Evolutionary conservation across 2,329 filamentous ascomycete species (phyloP).

Genomic region (Neophaeococcomyces mojaviensis): DNA sequence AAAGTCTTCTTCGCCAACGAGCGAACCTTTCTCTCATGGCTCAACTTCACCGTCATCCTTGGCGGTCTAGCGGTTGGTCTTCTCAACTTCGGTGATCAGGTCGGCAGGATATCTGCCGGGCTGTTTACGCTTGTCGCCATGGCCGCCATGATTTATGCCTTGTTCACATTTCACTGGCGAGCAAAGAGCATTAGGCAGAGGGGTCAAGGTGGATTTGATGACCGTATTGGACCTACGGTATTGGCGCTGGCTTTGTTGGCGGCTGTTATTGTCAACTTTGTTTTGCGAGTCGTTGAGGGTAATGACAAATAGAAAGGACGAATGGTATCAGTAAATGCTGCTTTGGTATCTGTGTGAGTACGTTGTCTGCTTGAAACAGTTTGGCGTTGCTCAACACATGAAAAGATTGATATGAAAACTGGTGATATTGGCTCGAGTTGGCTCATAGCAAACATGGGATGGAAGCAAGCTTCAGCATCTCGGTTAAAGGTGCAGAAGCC

Average conservation of each 20-base stretch:
- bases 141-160: conserved; percentile 88
- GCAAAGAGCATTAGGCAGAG: conserved; percentile 85
- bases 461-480: too few relatives aligned
- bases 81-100: conserved; percentile 92
- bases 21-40: conserved; percentile 97
- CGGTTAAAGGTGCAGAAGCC: too few relatives aligned
- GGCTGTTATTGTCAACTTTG: conserved; percentile 94
- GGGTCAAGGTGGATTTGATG: conserved; percentile 93
- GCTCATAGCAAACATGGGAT: too few relatives aligned
- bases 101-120: conserved; percentile 88
- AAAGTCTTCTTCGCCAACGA: conserved; percentile 99
- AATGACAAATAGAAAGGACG: background rate
- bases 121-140: conserved; percentile 93
- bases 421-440: too few relatives aligned
- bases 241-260: conserved; percentile 77
- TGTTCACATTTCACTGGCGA: conserved; percentile 94
- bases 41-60: conserved; percentile 98
- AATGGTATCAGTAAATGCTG: too few relatives aligned
- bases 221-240: conserved; percentile 87
- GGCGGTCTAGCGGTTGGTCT: conserved; percentile 94
- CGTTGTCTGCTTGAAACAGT: too few relatives aligned
- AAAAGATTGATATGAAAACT: too few relatives aligned
- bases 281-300: conserved; percentile 50
- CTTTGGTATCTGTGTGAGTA: too few relatives aligned
- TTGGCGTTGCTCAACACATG: too few relatives aligned